Base-by-base conservation (phyloP, 2,329 filamentous ascomycete genomes). In the Calonectria pteridis region DNA sequence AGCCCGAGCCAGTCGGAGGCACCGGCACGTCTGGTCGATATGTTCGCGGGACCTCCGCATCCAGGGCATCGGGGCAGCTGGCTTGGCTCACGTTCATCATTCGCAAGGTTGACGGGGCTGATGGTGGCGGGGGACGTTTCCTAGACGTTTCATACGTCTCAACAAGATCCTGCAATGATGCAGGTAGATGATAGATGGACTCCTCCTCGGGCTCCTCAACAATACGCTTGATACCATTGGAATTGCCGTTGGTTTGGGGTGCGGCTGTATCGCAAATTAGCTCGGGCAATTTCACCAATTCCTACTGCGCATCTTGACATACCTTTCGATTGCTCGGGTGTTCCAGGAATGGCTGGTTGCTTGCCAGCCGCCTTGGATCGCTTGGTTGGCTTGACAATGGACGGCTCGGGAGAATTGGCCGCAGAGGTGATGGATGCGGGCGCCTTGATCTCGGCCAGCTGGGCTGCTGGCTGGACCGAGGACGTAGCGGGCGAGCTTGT, bases 131-230 rank as follows among this genome's bases (percentile, higher is more conserved):
- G 29, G 91, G 89, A 37, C 93, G 91, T 81, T 91, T 92, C 85
- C 94, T 96, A 2, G 94, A 94, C 18, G 92, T 90, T 83, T 98
- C 96, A 81, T 96, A 98, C 0, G 96, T 95, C 72, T 98, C 95
- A 23, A 98, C 91, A 40, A 99, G 88, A 83, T 99, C 97, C 81
- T 95, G 94, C 68, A 99, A 87, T 35, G 94, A 95, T 9, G 95
- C 91, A 5, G 97, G 97, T 46, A 99, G 90, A 83, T 98, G 96
- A 84, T 96, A 99, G 79, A 98, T 94, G 16, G 94, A 97, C 84
- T 98, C 94, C 73, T 95, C 93, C 78, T 90, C 88, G 59, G 85
- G 67, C 37, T 81, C 81, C 74, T 88, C 85, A 33, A 85, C 82
- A 64, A 83, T 82, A 9, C 84, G 78, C 81, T 88, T 90, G 80